Evolutionary conservation across 2,329 filamentous ascomycete genomes (phyloP).

Genomic region (Aspergillus alliaceus): DNA sequence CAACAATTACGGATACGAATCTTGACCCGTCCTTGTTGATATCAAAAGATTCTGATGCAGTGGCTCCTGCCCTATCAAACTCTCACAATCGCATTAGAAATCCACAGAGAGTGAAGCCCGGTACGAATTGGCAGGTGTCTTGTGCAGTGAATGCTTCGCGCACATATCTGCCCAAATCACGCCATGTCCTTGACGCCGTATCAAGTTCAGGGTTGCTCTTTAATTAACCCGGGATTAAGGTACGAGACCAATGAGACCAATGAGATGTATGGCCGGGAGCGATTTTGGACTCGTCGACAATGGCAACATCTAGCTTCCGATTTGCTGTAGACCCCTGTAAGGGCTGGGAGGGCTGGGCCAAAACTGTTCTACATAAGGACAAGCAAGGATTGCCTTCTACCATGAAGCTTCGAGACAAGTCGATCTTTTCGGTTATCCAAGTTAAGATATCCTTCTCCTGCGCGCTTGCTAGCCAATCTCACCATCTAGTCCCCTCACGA

Average conservation of each 20-base stretch:
- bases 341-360: conserved; percentile 22
- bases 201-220: conserved; percentile 2
- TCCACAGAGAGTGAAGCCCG: conserved; percentile 10
- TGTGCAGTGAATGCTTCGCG: conserved; percentile 6
- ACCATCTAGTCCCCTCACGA: conserved; percentile 21
- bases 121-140: conserved; percentile 3
- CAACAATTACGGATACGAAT: conserved; percentile 6
- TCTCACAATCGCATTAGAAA: conserved; percentile 5
- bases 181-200: conserved; percentile 6
- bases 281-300: conserved; percentile 23
- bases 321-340: conserved; percentile 31
- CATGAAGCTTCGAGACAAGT: conserved; percentile 4
- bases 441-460: conserved; percentile 26
- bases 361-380: conserved; percentile 8
- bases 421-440: conserved; percentile 22
- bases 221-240: conserved; percentile 3
- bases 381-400: background rate
- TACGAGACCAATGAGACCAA: conserved; percentile 7
- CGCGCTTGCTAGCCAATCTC: conserved; percentile 26
- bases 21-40: conserved; percentile 1
- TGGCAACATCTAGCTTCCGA: conserved; percentile 37
- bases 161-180: conserved; percentile 8
- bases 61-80: conserved; percentile 6
- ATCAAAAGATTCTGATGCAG: conserved; percentile 4
- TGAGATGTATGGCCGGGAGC: background rate